Conservation (phyloP, 2,329 filamentous ascomycete genomes). For the Paraconiothyrium brasiliense region DNA sequence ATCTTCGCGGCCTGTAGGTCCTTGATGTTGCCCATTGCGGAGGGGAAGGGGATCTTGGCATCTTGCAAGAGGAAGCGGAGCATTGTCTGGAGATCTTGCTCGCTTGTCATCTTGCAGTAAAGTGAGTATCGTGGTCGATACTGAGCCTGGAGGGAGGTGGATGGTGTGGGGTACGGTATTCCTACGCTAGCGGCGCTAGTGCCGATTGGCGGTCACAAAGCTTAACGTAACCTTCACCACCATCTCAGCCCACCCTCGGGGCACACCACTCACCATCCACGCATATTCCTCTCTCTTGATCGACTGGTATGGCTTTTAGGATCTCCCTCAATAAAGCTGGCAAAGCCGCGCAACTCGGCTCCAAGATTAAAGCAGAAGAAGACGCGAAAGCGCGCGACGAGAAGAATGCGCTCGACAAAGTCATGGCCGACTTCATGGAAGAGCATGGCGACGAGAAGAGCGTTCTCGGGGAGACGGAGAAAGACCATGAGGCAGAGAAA, state of each 20-base stretch:
- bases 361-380: conserved; percentile 42
- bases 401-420: conserved; percentile 40
- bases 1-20: conserved; percentile 62
- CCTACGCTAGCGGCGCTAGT: conserved; percentile 5
- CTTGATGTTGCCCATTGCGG: conserved; percentile 64
- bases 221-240: not conserved
- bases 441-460: conserved; percentile 39
- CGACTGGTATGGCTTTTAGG: conserved; percentile 39
- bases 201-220: not conserved
- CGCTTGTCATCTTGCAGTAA: conserved; percentile 39
- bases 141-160: not conserved
- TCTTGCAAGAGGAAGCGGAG: conserved; percentile 68
- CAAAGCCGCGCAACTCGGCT: conserved; percentile 33
- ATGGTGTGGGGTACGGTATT: not conserved
- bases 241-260: not conserved
- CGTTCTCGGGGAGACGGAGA: conserved; percentile 35
- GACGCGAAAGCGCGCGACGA: conserved; percentile 44
- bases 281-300: no score
- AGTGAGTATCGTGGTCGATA: not conserved
- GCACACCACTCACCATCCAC: not conserved
- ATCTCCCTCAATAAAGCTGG: conserved; percentile 40
- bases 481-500: conserved; percentile 31
- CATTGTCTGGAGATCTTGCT: conserved; percentile 55
- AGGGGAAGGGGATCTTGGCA: conserved; percentile 64
- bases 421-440: conserved; percentile 43